Evolutionary conservation across 2,329 filamentous ascomycete genomes (phyloP), one percentile per base, ranked within the genome.

Genomic region (Alternaria sp.): DNA sequence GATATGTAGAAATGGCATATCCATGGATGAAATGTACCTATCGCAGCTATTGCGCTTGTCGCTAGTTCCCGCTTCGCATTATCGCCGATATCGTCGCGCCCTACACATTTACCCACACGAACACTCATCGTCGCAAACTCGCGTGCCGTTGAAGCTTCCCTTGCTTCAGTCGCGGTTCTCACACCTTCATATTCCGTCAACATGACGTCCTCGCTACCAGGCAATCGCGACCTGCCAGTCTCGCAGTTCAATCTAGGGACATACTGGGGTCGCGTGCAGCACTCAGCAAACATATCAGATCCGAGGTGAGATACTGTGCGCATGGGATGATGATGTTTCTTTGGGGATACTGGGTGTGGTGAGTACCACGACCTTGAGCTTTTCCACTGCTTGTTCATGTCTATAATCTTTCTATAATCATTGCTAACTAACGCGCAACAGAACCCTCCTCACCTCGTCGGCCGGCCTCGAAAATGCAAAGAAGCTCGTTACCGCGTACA

Each of bases 201-300:
- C 12, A 90, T 90, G 88, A 89, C 88, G 45, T 83, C 87, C 50
- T 89, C 88, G 25, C 79, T 89, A 26, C 87, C 88, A 25, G 88
- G 88, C 60, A 87, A 81, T 71, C 91, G 95, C 80, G 93, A 97
- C 81, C 87, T 97, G 69, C 96, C 96, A 65, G 89, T 90, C 60
- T 99, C 96, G 58, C 93, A 94, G 81, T 95, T 96, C 87, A 93
- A 99, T 79, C 86, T 99, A 75, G 88, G 82, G 78, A 97, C 94
- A 50, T 99, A 99, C 84, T 96, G 92, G 92, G 96, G 96, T 69
- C 90, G 96, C 63, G 96, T 98, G 76, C 89, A 88, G 82, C 95
- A 99, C 84, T 90, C 94, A 18, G 91, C 92, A 65, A 90, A 94
- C 74, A 89, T 99, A 74, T 92, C 94, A 78, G 96, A 99, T 85